Evolutionary conservation across 2,329 filamentous ascomycete species (phyloP).

Genomic region (Cladophialophora immunda): DNA sequence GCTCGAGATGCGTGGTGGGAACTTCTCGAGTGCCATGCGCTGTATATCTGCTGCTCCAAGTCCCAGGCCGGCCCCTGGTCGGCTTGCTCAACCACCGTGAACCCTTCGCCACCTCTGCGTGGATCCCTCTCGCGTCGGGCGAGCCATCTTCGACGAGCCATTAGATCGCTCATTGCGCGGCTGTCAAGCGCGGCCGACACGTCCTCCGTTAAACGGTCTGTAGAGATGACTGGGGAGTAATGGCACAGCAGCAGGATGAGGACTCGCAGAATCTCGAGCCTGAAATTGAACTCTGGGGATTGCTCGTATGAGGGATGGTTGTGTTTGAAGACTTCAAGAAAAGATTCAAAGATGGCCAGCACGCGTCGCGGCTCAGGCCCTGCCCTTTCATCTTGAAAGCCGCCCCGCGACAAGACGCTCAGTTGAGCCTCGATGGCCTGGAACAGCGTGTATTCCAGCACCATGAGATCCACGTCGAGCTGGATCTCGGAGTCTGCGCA

Average conservation of each 20-base stretch:
- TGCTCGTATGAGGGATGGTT: slow-evolving; percentile 26
- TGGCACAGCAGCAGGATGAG: slow-evolving; percentile 29
- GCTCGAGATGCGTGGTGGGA: not conserved
- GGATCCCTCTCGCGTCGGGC: slow-evolving; percentile 8
- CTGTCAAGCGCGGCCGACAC: not conserved
- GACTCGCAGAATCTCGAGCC: slow-evolving; percentile 35
- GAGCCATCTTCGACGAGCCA: slow-evolving; percentile 26
- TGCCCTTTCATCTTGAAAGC: not conserved
- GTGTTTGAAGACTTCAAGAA: slow-evolving; percentile 33
- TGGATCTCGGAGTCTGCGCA: slow-evolving; percentile 38
- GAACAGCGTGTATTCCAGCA: slow-evolving; percentile 41
- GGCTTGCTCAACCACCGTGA: not conserved
- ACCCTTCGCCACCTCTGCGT: slow-evolving; percentile 12
- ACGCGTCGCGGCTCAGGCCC: slow-evolving; percentile 5
- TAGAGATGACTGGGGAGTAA: not conserved
- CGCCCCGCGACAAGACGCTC: slow-evolving; percentile 2
- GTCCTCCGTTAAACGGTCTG: not conserved
- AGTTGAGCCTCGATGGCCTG: slow-evolving; percentile 36
- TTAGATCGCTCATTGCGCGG: slow-evolving; percentile 9
- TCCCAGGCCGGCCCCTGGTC: not conserved
- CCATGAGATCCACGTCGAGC: slow-evolving; percentile 41
- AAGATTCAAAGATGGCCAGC: slow-evolving; percentile 28
- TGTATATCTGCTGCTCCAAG: slow-evolving; percentile 26
- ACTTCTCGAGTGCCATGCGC: slow-evolving; percentile 5
- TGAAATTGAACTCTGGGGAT: slow-evolving; percentile 15